phyloP scores from a whole-genome alignment of 345 rosid species.

The Pistacia vera region DNA sequence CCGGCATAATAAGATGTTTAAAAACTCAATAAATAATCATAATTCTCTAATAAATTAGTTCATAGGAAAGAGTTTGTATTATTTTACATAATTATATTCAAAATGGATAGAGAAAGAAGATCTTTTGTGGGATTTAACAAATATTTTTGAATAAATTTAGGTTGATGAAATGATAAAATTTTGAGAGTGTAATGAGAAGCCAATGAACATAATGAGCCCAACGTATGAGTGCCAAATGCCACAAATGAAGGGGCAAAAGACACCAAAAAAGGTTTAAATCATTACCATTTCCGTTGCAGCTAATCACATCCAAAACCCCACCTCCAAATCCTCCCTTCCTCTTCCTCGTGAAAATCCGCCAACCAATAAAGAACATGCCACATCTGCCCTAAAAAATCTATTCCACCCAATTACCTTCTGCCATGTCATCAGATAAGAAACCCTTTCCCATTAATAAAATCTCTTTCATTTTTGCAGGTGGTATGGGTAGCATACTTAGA shows the following conservation, averaged over 20 bases:
- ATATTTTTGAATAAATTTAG: too few relatives aligned
- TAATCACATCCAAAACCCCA: conserved; percentile 33
- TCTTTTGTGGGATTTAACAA: too few relatives aligned
- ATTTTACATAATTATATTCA: too few relatives aligned
- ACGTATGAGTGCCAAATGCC: conserved; percentile 66
- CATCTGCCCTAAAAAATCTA: conserved; percentile 50
- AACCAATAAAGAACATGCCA: conserved; percentile 33
- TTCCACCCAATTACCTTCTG: conserved; percentile 26
- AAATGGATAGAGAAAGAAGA: too few relatives aligned
- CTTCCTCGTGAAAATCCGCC: conserved; percentile 46
- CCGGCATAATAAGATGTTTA: too few relatives aligned
- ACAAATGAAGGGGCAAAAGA: conserved; percentile 48
- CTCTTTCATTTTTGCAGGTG: conserved; percentile 25
- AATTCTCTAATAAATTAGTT: too few relatives aligned
- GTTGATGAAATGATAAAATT: not conserved
- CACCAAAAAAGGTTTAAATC: conserved; percentile 65
- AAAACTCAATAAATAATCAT: too few relatives aligned
- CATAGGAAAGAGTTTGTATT: too few relatives aligned
- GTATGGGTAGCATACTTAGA: conserved; percentile 32
- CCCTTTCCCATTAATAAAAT: conserved; percentile 17
- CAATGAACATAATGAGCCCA: conserved; percentile 54
- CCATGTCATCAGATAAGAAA: conserved; percentile 54
- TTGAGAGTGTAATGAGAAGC: conserved; percentile 33
- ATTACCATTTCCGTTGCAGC: conserved; percentile 19
- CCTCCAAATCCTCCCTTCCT: conserved; percentile 7